Base-by-base conservation (phyloP, 495 filamentous ascomycete genomes). In the Beverwykella pulmonaria region DNA sequence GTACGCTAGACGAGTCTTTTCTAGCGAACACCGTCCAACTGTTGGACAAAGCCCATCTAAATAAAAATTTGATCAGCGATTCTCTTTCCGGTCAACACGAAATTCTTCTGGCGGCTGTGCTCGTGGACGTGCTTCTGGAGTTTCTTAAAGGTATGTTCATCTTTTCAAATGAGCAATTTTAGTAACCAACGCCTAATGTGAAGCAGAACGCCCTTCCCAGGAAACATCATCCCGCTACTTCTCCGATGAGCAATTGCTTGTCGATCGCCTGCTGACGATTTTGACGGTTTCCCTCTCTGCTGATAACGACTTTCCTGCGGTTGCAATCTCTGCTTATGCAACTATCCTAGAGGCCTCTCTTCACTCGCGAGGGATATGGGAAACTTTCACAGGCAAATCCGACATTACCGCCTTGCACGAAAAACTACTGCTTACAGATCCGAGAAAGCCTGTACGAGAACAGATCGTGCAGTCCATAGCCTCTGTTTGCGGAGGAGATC, bases 281-380 rank as follows among this genome's bases (percentile, higher is more conserved):
- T 26, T 68, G 29, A 47, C 41, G 12, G 25, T 41, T 6, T 14
- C 63, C n/a, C 39, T 70, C 23, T 26, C 27, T 22, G 46, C 48
- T 7, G 25, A 49, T 25, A 17, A 48, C 26, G 63, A 64, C 26
- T 17, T 36, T 34, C 2, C 60, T n/a, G 15, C 3, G 22, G 70
- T 85, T 72, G 67, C 86, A 3, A 73, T 79, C 49, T 71, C 82
- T 44, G 83, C 82, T 27, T 87, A 92, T 55, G 82, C 84, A 15
- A 79, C 86, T 14, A 77, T 93, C 2, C 76, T 92, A 0, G 86
- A 91, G 72, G 84, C 81, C 17, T 90, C 87, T 46, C 75, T 86
- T 14, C 80, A 85, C 49, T 88, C 84, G 56, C 63, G 75, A 12
- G 59, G 69, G 0, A 82, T 92, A 65, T 91, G 90, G 88, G 61